Base-by-base conservation (phyloP, 225 moss, liverwort and hornwort genomes). In the Antitrichia curtipendula region DNA sequence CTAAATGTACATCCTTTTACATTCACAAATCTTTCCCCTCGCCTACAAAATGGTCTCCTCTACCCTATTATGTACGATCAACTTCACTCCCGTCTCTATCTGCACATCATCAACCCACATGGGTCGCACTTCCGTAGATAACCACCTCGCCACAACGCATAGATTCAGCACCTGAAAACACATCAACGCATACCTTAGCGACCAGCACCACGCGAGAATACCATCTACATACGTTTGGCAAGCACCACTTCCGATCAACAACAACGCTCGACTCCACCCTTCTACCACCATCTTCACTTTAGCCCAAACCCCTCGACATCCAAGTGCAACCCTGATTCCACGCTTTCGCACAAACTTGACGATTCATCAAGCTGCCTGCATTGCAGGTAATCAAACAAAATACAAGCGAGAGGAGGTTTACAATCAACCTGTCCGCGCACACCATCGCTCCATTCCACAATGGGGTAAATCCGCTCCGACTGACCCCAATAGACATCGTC, bases 1-100 rank as follows among this genome's bases (percentile, higher is more conserved):
- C 84, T 87, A 90, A 84, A 86, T 81, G 75, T 88, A 88, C 88
- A 90, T 85, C 88, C 87, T 76, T 85, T 85, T 57, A 88, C 85
- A 90, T 81, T 84, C 72, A 81, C n/a, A 68, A 75, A 68, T 81
- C 50, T 60, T 82, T 84, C 63, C 65, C 70, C 77, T 81, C 75
- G 63, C 75, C 90, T 88, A 88, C 85, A 88, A 88, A 87, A 85
- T 74, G 75, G 85, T 88, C 85, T 52, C 81, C 85, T 78, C 71
- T 81, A 75, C 34, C 75, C 80, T 72, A 69, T 34, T 90, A 88
- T 76, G 87, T 88, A 88, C 90, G 81, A 85, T 90, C 79, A 76
- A 82, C 84, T 82, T 60, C 84, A 77, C 57, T 84, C 73, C 79
- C 84, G 76, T 82, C 85, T 75, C 58, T 72, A 81, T 68, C 85